phyloP scores from a whole-genome alignment of 2,329 filamentous ascomycete species.

The Colletotrichum karsti region DNA sequence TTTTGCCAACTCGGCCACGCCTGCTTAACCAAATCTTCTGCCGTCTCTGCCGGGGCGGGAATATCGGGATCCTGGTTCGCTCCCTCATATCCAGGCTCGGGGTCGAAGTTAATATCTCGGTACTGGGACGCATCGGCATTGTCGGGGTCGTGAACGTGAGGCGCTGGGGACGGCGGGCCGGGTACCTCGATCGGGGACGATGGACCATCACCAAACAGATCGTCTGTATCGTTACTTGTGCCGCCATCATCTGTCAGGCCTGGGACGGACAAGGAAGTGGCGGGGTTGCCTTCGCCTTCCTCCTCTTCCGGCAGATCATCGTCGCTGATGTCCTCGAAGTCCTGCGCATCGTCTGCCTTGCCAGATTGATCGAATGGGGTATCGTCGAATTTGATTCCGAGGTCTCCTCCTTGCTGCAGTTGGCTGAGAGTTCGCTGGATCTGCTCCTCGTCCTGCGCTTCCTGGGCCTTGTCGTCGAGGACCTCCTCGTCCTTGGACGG shows the following conservation, averaged over 20 bases:
- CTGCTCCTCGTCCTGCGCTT: constrained; percentile 57
- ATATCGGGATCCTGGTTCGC: constrained; percentile 69
- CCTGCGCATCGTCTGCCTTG: constrained; percentile 92
- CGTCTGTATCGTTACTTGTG: constrained; percentile 68
- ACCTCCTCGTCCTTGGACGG: constrained; percentile 44
- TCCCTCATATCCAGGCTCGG: constrained; percentile 49
- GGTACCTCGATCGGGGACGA: constrained; percentile 57
- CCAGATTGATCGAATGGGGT: constrained; percentile 69
- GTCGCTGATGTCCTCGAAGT: constrained; percentile 91
- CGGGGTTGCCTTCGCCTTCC: constrained; percentile 57
- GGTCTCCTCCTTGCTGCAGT: constrained; percentile 46
- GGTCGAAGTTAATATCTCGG: constrained; percentile 56
- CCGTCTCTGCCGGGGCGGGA: constrained; percentile 75
- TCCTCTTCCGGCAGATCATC: constrained; percentile 89
- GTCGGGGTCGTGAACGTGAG: constrained; percentile 51
- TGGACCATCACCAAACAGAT: constrained; percentile 72
- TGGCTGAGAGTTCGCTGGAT: constrained; percentile 55
- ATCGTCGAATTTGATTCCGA: constrained; percentile 53
- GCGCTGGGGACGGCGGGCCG: constrained; percentile 52
- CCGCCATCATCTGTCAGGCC: constrained; percentile 67
- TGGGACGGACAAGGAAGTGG: constrained; percentile 56
- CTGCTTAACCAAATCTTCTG: constrained; percentile 79
- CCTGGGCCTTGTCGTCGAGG: constrained; percentile 54
- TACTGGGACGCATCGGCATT: constrained; percentile 46
- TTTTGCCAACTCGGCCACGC: constrained; percentile 85